Percentiles rank a stretch among this genome's conserved stretches.
These are phyloP conservation scores for Linum trigynum DNA, from an alignment of 345 rosid species.

Conservation along the genomic window DNA sequence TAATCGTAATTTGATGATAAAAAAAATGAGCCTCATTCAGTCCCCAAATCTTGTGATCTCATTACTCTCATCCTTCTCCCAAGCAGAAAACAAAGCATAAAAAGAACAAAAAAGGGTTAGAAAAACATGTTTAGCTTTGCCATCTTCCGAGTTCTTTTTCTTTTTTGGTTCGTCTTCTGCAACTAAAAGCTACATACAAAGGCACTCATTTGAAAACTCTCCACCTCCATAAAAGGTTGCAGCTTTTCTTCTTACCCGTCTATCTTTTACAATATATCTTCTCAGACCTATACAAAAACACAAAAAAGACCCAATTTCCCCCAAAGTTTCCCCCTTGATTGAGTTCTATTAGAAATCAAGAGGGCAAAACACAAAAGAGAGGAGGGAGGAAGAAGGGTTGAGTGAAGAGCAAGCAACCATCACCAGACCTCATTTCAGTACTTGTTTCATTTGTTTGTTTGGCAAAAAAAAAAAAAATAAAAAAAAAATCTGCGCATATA, in stretches of 20 bases:
- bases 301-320: conserved; percentile 4
- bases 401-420: conserved; percentile 20
- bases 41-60: too few relatives aligned
- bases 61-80: too few relatives aligned
- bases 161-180: too few relatives aligned
- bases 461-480: too few relatives aligned
- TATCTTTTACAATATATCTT: conserved; percentile 34
- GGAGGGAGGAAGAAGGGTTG: not conserved
- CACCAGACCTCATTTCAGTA: conserved; percentile 44
- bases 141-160: too few relatives aligned
- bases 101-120: not conserved
- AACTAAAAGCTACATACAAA: too few relatives aligned
- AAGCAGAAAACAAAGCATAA: too few relatives aligned
- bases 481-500: conserved; percentile 18
- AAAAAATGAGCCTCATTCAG: too few relatives aligned
- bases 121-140: not conserved
- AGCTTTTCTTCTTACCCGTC: conserved; percentile 5
- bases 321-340: conserved; percentile 29
- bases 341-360: conserved; percentile 24
- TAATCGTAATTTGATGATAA: too few relatives aligned
- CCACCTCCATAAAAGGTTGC: too few relatives aligned
- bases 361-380: conserved; percentile 7
- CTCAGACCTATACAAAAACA: conserved; percentile 50
- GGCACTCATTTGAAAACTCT: too few relatives aligned
- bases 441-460: conserved; percentile 16